A percentile compares a stretch with the other conserved stretches of the same genome.
These are phyloP conservation scores for Heliophila coronopifolia DNA, from an alignment of 441 rosid species.

Conservation along the genomic window DNA sequence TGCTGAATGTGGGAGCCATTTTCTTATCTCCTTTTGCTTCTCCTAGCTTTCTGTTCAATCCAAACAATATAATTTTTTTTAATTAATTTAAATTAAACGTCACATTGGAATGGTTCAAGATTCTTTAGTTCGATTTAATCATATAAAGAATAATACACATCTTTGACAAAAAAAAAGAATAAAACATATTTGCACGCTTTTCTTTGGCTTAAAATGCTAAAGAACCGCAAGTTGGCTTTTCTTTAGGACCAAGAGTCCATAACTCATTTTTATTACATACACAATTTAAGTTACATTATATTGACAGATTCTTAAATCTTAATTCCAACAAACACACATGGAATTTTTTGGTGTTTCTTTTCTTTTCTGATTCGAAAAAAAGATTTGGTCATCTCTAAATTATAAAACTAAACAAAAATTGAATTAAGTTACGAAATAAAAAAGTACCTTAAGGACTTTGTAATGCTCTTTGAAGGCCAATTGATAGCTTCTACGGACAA, in stretches of 20 bases:
- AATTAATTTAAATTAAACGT: background rate
- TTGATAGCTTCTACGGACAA: too few relatives aligned
- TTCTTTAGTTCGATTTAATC: conserved; percentile 1
- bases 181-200: background rate
- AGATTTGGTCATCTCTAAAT: too few relatives aligned
- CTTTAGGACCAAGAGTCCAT: conserved; percentile 1
- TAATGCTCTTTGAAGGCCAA: too few relatives aligned
- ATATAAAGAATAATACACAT: background rate
- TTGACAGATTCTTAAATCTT: background rate
- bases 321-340: too few relatives aligned
- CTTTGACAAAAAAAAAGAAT: too few relatives aligned
- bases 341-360: too few relatives aligned
- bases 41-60: conserved; percentile 5
- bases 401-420: too few relatives aligned
- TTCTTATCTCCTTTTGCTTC: background rate
- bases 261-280: background rate
- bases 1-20: conserved; percentile 28
- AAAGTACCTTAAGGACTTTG: too few relatives aligned
- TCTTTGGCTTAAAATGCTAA: conserved; percentile 9
- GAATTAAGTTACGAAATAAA: too few relatives aligned
- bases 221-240: conserved; percentile 25
- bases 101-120: conserved; percentile 12
- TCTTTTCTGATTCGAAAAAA: too few relatives aligned
- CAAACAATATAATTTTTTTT: background rate
- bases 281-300: background rate